Conservation (phyloP, 176 grass and related monocot species). For the Phragmites australis region DNA sequence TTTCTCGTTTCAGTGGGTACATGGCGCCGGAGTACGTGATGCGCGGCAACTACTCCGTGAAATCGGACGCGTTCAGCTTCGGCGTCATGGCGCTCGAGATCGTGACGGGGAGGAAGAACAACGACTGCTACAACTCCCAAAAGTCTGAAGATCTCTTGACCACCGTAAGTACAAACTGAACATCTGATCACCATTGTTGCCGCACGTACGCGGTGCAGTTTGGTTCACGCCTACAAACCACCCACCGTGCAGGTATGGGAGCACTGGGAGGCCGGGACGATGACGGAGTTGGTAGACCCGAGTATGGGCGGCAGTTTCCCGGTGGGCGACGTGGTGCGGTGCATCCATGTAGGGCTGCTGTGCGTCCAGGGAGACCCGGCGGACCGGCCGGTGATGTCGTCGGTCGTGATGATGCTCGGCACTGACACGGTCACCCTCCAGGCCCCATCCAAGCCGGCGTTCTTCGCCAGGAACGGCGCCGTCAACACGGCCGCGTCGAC, state of each 20-base stretch:
- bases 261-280: slow-evolving; percentile 27
- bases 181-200: not conserved
- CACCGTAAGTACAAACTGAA: slow-evolving; percentile 9
- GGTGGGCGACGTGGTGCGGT: slow-evolving; percentile 19
- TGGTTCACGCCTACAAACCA: not conserved
- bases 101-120: slow-evolving; percentile 50
- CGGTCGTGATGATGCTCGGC: slow-evolving; percentile 43
- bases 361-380: slow-evolving; percentile 43
- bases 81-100: slow-evolving; percentile 60
- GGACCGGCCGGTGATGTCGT: slow-evolving; percentile 39
- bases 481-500: not conserved
- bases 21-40: slow-evolving; percentile 45
- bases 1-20: slow-evolving; percentile 31
- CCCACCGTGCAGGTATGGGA: slow-evolving; percentile 41
- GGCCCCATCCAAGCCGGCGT: slow-evolving; percentile 24
- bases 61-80: slow-evolving; percentile 58
- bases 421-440: slow-evolving; percentile 31
- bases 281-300: slow-evolving; percentile 30
- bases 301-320: not conserved
- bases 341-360: slow-evolving; percentile 41
- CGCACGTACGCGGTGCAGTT: not conserved
- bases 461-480: not conserved
- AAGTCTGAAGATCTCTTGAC: slow-evolving; percentile 32
- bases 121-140: not conserved
- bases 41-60: slow-evolving; percentile 49